Conservation (phyloP, 2,329 filamentous ascomycete species). For the Ceratocystis variospora region DNA sequence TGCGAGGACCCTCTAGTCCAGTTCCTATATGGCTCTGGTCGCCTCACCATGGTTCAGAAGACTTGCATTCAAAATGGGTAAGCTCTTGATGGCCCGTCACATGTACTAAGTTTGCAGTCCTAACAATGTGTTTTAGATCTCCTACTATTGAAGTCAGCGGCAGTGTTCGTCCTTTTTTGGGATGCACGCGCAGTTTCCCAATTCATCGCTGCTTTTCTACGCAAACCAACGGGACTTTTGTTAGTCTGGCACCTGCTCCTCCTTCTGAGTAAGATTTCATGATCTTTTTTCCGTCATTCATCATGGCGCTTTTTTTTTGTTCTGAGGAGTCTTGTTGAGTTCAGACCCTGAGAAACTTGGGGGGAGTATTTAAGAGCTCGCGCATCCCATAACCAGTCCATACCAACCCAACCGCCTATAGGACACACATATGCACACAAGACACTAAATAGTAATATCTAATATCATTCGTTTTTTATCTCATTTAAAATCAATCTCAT, state of each 20-base stretch:
- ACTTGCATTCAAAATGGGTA: conserved; percentile 31
- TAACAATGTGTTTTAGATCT: conserved; percentile 8
- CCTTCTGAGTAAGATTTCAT: neutral
- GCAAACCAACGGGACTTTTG: conserved; percentile 13
- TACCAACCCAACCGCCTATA: neutral
- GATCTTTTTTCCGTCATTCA: neutral
- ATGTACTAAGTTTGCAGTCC: neutral
- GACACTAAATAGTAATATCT: neutral
- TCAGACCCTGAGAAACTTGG: neutral
- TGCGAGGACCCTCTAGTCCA: conserved; percentile 31
- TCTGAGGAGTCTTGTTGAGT: neutral
- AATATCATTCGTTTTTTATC: neutral
- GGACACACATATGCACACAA: neutral
- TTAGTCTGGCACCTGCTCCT: conserved; percentile 9
- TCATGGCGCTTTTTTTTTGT: neutral
- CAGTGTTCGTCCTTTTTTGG: conserved; percentile 17
- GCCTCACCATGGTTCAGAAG: conserved; percentile 33
- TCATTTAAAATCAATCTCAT: neutral
- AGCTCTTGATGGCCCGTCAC: conserved; percentile 18
- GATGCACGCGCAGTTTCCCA: conserved; percentile 13
- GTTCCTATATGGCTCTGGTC: conserved; percentile 31
- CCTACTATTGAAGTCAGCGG: conserved; percentile 21
- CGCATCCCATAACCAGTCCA: neutral
- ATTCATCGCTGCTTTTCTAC: conserved; percentile 1
- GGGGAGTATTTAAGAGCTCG: neutral